A percentile compares a stretch with the other conserved stretches of the same genome.
Evolutionary conservation across 805 yeast species (phyloP).

Genomic region (Torulaspora quercuum): DNA sequence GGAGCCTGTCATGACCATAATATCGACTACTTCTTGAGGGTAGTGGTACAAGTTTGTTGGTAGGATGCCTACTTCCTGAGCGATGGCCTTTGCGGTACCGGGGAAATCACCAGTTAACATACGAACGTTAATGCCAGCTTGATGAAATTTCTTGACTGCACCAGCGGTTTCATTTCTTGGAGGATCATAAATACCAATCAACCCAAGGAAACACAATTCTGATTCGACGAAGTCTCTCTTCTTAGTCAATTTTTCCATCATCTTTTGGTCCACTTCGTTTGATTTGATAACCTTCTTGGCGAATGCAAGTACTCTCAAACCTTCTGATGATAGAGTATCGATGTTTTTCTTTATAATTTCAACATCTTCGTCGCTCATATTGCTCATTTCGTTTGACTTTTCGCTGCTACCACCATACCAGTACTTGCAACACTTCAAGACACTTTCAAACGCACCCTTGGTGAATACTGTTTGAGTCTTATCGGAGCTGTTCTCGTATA

Average conservation of each 20-base stretch:
- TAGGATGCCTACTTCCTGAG: slow-evolving; percentile 85
- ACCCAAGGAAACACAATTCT: slow-evolving; percentile 72
- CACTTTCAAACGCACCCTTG: slow-evolving; percentile 87
- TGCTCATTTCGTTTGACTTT: slow-evolving; percentile 45
- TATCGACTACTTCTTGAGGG: slow-evolving; percentile 41
- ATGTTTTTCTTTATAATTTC: slow-evolving; percentile 53
- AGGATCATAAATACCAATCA: slow-evolving; percentile 95
- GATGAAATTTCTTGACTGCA: slow-evolving; percentile 71
- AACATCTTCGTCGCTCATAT: slow-evolving; percentile 50
- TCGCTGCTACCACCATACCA: slow-evolving; percentile 49
- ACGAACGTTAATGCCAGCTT: slow-evolving; percentile 94
- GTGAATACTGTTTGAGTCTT: slow-evolving; percentile 57
- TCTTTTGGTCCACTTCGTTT: slow-evolving; percentile 37
- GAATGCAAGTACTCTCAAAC: slow-evolving; percentile 80
- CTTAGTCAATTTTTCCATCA: slow-evolving; percentile 25
- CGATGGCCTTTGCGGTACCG: slow-evolving; percentile 81
- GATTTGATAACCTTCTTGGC: slow-evolving; percentile 44
- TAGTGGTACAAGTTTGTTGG: slow-evolving; percentile 46
- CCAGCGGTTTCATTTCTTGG: slow-evolving; percentile 83
- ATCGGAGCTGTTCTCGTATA: slow-evolving; percentile 54
- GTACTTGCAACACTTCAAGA: slow-evolving; percentile 57
- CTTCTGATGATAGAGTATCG: slow-evolving; percentile 67
- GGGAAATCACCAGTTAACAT: slow-evolving; percentile 97
- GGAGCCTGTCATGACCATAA: slow-evolving; percentile 80
- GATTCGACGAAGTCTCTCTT: slow-evolving; percentile 45